phyloP scores from a whole-genome alignment of 768 basidiomycete genomes.

The Phanerodontia chrysosporium region DNA sequence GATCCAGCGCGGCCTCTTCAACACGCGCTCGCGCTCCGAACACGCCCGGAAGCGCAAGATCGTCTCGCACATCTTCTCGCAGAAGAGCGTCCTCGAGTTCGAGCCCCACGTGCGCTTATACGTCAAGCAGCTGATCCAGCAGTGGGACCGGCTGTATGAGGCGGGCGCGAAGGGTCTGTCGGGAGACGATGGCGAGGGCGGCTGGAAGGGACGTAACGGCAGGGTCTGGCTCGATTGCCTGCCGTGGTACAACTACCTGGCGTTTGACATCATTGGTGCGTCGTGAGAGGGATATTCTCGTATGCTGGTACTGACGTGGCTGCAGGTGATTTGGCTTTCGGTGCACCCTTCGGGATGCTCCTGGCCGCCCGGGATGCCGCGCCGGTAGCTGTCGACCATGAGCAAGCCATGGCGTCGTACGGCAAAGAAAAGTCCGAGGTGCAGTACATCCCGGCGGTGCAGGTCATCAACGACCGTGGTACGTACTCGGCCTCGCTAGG shows the following conservation, averaged over 20 bases:
- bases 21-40: slow-evolving; percentile 69
- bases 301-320: background rate
- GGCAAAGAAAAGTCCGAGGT: slow-evolving; percentile 48
- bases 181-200: slow-evolving; percentile 55
- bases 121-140: slow-evolving; percentile 52
- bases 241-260: slow-evolving; percentile 66
- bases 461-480: slow-evolving; percentile 84
- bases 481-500: slow-evolving; percentile 86
- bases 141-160: slow-evolving; percentile 73
- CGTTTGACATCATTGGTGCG: slow-evolving; percentile 73
- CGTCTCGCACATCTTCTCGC: slow-evolving; percentile 78
- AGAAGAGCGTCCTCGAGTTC: slow-evolving; percentile 83
- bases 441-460: slow-evolving; percentile 68
- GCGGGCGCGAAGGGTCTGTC: slow-evolving; percentile 49
- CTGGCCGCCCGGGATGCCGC: slow-evolving; percentile 68
- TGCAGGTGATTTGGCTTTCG: slow-evolving; percentile 81
- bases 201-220: slow-evolving; percentile 57
- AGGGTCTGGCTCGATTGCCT: slow-evolving; percentile 72
- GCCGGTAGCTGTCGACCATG: slow-evolving; percentile 55
- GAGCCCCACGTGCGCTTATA: slow-evolving; percentile 79
- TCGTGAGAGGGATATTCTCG: background rate
- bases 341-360: slow-evolving; percentile 88
- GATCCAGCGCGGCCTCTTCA: slow-evolving; percentile 59
- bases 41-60: slow-evolving; percentile 92
- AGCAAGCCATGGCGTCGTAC: slow-evolving; percentile 54